A percentile compares a stretch with the other conserved stretches of the same genome.
These are phyloP conservation scores for Globomyces sp. DNA, from an alignment of 371 early-diverging fungal species.

Conservation along the genomic window DNA sequence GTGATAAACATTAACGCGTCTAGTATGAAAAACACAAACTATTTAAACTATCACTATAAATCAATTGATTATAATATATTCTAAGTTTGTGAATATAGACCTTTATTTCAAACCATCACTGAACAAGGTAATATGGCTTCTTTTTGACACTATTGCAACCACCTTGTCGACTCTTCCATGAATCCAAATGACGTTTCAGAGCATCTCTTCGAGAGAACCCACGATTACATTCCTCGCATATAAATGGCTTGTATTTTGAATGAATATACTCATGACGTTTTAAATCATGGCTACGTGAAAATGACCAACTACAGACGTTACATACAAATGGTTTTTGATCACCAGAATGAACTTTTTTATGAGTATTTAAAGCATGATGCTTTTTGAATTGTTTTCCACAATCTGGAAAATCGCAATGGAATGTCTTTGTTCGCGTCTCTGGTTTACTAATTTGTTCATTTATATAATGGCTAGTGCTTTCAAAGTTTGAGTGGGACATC, in stretches of 20 bases:
- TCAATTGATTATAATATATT: constrained; percentile 10
- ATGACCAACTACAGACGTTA: constrained; percentile 2
- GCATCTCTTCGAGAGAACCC: constrained; percentile 49
- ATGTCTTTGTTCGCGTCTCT: not conserved
- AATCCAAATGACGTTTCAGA: constrained; percentile 32
- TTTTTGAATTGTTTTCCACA: constrained; percentile 38
- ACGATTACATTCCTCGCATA: constrained; percentile 40
- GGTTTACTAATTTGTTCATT: too few relatives aligned
- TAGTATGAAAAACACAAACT: not conserved
- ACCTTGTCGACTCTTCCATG: constrained; percentile 7
- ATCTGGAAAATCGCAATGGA: constrained; percentile 19
- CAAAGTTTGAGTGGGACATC: too few relatives aligned
- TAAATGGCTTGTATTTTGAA: constrained; percentile 43
- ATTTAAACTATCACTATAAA: not conserved
- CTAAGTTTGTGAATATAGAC: not conserved
- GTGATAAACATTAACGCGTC: too few relatives aligned
- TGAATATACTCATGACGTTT: constrained; percentile 51
- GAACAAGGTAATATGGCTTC: not conserved
- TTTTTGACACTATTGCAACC: not conserved
- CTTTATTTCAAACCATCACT: not conserved
- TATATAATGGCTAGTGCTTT: too few relatives aligned
- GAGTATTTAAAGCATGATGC: not conserved
- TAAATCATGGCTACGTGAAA: constrained; percentile 28
- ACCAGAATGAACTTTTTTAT: constrained; percentile 2
- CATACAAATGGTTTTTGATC: constrained; percentile 11